phyloP scores from a whole-genome alignment of 192 early-diverging fungal genomes.

The Linnemannia zychae region DNA sequence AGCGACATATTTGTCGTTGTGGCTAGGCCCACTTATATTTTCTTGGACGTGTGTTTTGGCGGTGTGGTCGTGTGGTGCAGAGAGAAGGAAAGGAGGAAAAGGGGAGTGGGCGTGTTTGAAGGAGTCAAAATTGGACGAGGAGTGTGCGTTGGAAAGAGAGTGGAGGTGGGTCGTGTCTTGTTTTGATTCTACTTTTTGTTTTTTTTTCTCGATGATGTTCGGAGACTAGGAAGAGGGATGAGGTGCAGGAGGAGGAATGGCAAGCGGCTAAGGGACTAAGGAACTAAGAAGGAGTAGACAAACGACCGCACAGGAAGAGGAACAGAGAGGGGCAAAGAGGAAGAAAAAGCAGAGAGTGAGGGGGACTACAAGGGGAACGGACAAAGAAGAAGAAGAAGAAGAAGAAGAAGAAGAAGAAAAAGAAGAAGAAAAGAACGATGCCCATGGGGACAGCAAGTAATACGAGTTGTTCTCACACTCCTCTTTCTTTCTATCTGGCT shows the following conservation, averaged over 20 bases:
- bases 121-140: not conserved
- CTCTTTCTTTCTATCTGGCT: not conserved
- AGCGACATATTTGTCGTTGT: not conserved
- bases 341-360: not conserved
- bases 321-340: not conserved
- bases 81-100: conserved; percentile 5
- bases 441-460: not conserved
- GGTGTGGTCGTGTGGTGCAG: not conserved
- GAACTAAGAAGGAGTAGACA: not conserved
- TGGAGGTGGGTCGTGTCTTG: conserved; percentile 11
- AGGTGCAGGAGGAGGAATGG: not conserved
- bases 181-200: not conserved
- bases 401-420: not conserved
- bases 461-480: not conserved
- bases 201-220: not conserved
- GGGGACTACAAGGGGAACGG: not conserved
- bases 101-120: not conserved
- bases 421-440: not conserved
- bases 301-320: not conserved
- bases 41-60: not conserved
- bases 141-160: not conserved
- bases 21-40: not conserved
- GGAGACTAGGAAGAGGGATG: not conserved
- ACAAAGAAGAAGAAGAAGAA: not conserved
- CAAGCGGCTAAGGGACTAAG: not conserved